Conservation (phyloP, 345 rosid species). For the Psidium guajava region DNA sequence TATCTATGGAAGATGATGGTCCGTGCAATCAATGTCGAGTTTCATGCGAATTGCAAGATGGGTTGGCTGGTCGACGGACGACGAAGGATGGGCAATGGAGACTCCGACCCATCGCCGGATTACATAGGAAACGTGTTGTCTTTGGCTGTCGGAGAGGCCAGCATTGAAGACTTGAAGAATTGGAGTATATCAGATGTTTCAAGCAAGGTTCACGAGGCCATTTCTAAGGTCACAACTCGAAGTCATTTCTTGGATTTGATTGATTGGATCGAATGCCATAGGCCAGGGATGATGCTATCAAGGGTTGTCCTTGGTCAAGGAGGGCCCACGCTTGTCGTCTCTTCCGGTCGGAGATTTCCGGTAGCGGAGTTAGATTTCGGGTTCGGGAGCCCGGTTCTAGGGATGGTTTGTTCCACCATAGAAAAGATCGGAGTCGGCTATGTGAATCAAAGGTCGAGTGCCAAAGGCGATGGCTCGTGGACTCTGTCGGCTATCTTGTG, state of each 20-base stretch:
- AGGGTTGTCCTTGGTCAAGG: constrained; percentile 50
- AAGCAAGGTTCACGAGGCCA: constrained; percentile 39
- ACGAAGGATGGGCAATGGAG: constrained; percentile 18
- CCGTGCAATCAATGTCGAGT: constrained; percentile 14
- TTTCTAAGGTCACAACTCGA: constrained; percentile 38
- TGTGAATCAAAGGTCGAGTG: constrained; percentile 77
- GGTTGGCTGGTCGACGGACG: constrained; percentile 88
- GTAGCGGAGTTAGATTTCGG: constrained; percentile 73
- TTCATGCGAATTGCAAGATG: constrained; percentile 58
- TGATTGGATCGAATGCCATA: constrained; percentile 78
- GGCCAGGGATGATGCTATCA: constrained; percentile 79
- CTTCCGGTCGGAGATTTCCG: constrained; percentile 65
- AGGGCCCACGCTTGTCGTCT: constrained; percentile 66
- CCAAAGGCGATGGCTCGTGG: constrained; percentile 66
- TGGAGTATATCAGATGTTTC: constrained; percentile 49
- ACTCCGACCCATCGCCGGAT: constrained; percentile 19
- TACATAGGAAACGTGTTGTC: constrained; percentile 81
- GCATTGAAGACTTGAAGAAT: constrained; percentile 28
- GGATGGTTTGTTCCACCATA: constrained; percentile 46
- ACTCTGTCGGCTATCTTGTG: constrained; percentile 60
- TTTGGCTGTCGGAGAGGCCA: constrained; percentile 54
- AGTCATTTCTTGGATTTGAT: constrained; percentile 70
- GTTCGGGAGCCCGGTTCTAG: constrained; percentile 59
- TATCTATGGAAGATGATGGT: constrained; percentile 74
- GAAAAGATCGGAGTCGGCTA: constrained; percentile 63